phyloP scores from a whole-genome alignment of 2,329 filamentous ascomycete species.

The Colletotrichum sp. region DNA sequence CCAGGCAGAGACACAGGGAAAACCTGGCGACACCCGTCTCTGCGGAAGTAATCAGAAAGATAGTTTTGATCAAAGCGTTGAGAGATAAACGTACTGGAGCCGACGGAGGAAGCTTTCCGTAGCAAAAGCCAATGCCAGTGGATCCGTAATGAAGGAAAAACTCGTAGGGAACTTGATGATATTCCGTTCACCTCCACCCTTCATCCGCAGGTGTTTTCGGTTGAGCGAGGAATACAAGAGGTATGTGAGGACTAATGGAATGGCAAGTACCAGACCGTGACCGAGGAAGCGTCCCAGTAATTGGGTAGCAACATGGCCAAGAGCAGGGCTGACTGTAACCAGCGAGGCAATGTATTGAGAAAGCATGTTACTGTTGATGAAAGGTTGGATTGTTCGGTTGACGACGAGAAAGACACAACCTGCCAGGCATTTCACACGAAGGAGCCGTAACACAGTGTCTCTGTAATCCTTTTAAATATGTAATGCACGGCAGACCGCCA shows the following conservation, averaged over 20 bases:
- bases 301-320: background rate
- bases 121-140: background rate
- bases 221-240: background rate
- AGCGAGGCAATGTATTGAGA: background rate
- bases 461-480: background rate
- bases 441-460: background rate
- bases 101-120: background rate
- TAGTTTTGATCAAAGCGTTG: background rate
- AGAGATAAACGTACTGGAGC: background rate
- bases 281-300: background rate
- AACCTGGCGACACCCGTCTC: background rate
- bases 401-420: background rate
- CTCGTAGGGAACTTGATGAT: background rate
- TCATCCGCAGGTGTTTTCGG: background rate
- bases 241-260: background rate
- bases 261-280: background rate
- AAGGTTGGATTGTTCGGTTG: background rate
- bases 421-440: background rate
- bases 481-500: background rate
- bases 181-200: background rate
- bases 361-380: background rate
- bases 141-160: background rate
- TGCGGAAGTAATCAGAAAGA: background rate
- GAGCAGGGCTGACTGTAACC: background rate
- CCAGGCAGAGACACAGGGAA: background rate